Conservation (phyloP, 129 eudicot species). For the Solidago caesia region DNA sequence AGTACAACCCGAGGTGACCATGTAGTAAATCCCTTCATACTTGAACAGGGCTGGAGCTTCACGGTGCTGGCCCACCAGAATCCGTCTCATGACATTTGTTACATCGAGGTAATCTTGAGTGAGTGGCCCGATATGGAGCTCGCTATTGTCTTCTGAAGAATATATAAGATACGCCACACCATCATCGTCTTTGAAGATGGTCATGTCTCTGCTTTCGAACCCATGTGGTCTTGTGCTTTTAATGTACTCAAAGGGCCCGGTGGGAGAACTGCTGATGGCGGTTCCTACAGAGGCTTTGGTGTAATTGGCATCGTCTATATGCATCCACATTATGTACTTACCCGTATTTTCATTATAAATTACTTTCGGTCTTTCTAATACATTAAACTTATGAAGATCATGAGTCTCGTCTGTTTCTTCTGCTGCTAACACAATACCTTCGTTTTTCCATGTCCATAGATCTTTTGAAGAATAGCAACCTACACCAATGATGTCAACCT, state of each 20-base stretch:
- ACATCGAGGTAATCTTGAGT: conserved; percentile 69
- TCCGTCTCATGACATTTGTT: conserved; percentile 47
- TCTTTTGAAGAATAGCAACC: conserved; percentile 98
- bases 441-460: conserved; percentile 92
- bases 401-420: conserved; percentile 81
- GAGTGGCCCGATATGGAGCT: conserved; percentile 89
- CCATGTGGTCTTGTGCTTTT: conserved; percentile 79
- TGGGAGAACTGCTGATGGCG: conserved; percentile 65
- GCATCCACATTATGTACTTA: conserved; percentile 99
- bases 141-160: conserved; percentile 86
- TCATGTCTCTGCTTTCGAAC: conserved; percentile 94
- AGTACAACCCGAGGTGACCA: conserved; percentile 94
- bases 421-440: conserved; percentile 83
- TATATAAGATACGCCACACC: conserved; percentile 74
- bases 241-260: conserved; percentile 81
- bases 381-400: conserved; percentile 81
- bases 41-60: conserved; percentile 98
- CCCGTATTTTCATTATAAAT: conserved; percentile 60
- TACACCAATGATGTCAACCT: conserved; percentile 96
- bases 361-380: conserved; percentile 94
- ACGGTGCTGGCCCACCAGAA: conserved; percentile 77
- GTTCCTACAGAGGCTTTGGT: conserved; percentile 89
- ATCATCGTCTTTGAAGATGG: conserved; percentile 90
- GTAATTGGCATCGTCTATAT: conserved; percentile 84
- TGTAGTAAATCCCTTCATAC: conserved; percentile 87